Evolutionary conservation across 2,329 filamentous ascomycete species (phyloP).

Genomic region (Hymenoscyphus repandus): DNA sequence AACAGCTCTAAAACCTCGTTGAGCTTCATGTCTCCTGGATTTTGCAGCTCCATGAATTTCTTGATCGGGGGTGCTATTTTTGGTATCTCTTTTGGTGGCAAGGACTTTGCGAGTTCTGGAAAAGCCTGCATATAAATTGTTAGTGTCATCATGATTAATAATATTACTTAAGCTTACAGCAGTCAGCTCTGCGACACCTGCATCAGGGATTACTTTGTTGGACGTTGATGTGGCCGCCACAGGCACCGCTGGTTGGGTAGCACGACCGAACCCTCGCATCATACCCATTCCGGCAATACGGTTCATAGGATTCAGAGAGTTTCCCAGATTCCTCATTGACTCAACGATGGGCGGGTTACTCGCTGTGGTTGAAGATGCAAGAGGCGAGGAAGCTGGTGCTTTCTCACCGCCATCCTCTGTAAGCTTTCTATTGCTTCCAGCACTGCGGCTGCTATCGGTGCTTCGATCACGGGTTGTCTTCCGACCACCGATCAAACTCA

Average conservation of each 20-base stretch:
- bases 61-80: slow-evolving; percentile 63
- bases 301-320: slow-evolving; percentile 75
- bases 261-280: slow-evolving; percentile 69
- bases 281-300: slow-evolving; percentile 69
- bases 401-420: slow-evolving; percentile 36
- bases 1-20: slow-evolving; percentile 69
- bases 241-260: slow-evolving; percentile 35
- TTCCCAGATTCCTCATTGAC: slow-evolving; percentile 76
- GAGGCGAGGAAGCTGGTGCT: slow-evolving; percentile 22
- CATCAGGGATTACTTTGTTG: slow-evolving; percentile 40
- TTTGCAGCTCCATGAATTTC: slow-evolving; percentile 67
- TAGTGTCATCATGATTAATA: too few relatives aligned
- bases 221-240: slow-evolving; percentile 37
- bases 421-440: slow-evolving; percentile 54
- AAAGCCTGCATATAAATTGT: slow-evolving; percentile 45
- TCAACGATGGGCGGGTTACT: slow-evolving; percentile 65
- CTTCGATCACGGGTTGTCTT: slow-evolving; percentile 63
- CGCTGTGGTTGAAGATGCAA: slow-evolving; percentile 28
- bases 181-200: slow-evolving; percentile 46
- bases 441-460: slow-evolving; percentile 66
- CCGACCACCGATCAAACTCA: slow-evolving; percentile 67
- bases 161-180: too few relatives aligned
- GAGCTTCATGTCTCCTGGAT: slow-evolving; percentile 64
- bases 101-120: slow-evolving; percentile 50
- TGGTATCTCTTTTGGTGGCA: slow-evolving; percentile 49